Evolutionary conservation across 495 filamentous ascomycete species (phyloP).

Genomic region (Aspergillus sparsus): DNA sequence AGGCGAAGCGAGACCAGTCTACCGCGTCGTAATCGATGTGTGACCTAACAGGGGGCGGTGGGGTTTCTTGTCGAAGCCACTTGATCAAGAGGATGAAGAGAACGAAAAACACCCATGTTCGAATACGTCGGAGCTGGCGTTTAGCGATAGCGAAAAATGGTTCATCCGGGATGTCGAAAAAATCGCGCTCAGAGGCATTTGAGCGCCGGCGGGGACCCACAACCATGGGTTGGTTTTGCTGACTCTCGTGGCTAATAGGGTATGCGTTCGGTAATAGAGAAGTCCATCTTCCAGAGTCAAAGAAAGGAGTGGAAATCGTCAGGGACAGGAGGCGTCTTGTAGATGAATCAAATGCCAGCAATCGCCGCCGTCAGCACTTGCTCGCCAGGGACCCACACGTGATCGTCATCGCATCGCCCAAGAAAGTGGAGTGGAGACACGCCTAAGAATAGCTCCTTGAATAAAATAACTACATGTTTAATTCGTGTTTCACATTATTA

Average conservation of each 20-base stretch:
- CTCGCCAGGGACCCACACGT: not conserved
- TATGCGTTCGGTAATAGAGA: not conserved
- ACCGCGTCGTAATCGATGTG: conserved; percentile 45
- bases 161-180: conserved; percentile 49
- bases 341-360: not conserved
- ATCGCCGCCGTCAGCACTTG: too few relatives aligned
- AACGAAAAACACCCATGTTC: conserved; percentile 39
- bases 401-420: not conserved
- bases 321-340: not conserved
- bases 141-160: conserved; percentile 34
- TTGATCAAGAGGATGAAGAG: conserved; percentile 36
- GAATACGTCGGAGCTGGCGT: conserved; percentile 40
- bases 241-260: not conserved
- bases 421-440: too few relatives aligned
- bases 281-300: not conserved
- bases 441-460: too few relatives aligned
- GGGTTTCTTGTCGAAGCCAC: conserved; percentile 31
- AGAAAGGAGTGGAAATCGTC: not conserved
- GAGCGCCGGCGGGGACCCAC: conserved; percentile 34
- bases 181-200: conserved; percentile 42
- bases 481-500: conserved; percentile 5
- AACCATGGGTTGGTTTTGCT: not conserved
- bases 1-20: conserved; percentile 67
- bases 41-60: conserved; percentile 29
- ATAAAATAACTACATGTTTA: not conserved